Evolutionary conservation across 768 basidiomycete genomes (phyloP).

Genomic region (Kondoa subrosea): DNA sequence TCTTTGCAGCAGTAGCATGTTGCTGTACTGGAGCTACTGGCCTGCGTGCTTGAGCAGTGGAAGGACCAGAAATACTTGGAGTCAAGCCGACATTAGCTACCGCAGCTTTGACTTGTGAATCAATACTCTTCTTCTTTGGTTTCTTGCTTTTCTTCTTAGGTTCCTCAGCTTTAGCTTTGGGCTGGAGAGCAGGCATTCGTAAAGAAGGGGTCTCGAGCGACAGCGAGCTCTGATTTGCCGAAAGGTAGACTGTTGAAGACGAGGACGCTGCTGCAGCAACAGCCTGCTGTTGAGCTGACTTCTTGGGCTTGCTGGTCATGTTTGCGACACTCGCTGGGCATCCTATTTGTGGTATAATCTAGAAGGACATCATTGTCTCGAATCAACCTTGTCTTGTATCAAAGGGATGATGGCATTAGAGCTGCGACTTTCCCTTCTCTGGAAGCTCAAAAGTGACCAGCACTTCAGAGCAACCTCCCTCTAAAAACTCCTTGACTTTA

Average conservation of each 20-base stretch:
- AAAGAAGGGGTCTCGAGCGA: background rate
- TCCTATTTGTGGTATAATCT: no score
- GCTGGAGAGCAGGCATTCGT: background rate
- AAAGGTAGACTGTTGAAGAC: background rate
- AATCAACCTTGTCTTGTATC: no score
- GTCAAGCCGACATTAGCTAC: background rate
- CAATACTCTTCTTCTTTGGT: background rate
- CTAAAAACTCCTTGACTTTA: conserved; percentile 22
- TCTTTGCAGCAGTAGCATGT: no score
- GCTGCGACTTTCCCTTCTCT: no score
- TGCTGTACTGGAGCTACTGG: no score
- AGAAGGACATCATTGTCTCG: no score
- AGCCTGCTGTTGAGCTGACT: background rate
- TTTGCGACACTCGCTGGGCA: background rate
- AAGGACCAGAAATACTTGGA: background rate
- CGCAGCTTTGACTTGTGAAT: background rate
- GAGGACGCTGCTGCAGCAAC: background rate
- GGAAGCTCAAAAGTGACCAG: background rate
- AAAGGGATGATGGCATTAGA: no score
- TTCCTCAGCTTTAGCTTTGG: background rate
- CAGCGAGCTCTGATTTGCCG: background rate
- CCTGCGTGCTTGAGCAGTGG: no score
- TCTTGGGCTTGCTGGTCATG: background rate
- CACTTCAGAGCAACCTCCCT: background rate
- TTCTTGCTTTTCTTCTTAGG: background rate